A percentile compares a stretch with the other conserved stretches of the same genome.
phyloP scores from a whole-genome alignment of 202 grass and related monocot genomes.

The Brachypodium distachyon region DNA sequence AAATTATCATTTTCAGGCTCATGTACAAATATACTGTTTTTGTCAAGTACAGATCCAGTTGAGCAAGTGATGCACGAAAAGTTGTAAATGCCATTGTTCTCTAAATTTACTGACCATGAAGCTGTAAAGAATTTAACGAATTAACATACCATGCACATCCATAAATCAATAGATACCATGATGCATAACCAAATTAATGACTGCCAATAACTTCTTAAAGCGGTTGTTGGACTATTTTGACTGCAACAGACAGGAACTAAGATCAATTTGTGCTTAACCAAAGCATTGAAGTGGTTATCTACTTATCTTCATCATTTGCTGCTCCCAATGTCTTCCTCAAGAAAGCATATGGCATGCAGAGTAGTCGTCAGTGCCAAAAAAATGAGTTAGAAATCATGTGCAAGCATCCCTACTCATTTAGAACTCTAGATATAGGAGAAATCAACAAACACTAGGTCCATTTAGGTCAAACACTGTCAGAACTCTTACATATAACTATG shows the following conservation, averaged over 20 bases:
- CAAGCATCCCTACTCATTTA: neutral
- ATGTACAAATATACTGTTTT: neutral
- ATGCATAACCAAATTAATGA: neutral
- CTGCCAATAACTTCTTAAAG: neutral
- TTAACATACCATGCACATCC: neutral
- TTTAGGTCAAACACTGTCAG: neutral
- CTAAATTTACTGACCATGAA: neutral
- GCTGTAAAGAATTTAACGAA: neutral
- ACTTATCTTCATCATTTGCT: neutral
- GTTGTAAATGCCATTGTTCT: neutral
- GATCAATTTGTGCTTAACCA: neutral
- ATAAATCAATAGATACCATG: neutral
- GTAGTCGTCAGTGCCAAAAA: neutral
- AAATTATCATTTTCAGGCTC: neutral
- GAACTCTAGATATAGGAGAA: neutral
- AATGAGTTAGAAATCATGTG: neutral
- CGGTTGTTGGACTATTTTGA: neutral
- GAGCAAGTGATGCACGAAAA: neutral
- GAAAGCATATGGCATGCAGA: neutral
- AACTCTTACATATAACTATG: neutral
- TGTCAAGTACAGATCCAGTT: slow-evolving; percentile 1
- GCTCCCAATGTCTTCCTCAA: neutral
- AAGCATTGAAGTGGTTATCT: neutral
- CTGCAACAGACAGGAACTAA: neutral
- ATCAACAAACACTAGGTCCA: neutral